Conservation (phyloP, 2,329 filamentous ascomycete species). For the Ophiostoma perfectum region DNA sequence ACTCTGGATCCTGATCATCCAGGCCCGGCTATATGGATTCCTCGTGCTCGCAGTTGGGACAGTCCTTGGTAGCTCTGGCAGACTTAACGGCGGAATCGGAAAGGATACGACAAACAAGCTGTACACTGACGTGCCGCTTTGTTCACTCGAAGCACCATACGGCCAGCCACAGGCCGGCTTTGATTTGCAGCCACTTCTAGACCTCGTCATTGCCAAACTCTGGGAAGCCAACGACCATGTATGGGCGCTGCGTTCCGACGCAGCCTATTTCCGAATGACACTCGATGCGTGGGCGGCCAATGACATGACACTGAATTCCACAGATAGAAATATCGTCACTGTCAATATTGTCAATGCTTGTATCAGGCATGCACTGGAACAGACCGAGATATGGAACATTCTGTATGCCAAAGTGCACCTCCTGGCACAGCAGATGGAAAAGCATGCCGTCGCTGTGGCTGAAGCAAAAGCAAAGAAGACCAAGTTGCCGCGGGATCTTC, state of each 20-base stretch:
- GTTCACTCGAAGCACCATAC: not conserved
- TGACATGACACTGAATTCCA: not conserved
- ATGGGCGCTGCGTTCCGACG: not conserved
- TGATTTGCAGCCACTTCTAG: not conserved
- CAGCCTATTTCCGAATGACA: not conserved
- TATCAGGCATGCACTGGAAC: not conserved
- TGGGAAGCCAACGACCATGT: not conserved
- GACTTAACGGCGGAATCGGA: not conserved
- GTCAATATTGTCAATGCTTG: not conserved
- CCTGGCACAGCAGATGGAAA: not conserved
- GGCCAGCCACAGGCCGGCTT: not conserved
- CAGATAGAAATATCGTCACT: not conserved
- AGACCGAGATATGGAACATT: not conserved
- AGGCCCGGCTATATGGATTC: not conserved
- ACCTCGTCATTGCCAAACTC: not conserved
- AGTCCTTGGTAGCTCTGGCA: not conserved
- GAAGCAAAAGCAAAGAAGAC: not conserved
- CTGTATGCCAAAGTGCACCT: conserved; percentile 6
- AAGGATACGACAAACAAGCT: not conserved
- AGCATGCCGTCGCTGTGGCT: not conserved
- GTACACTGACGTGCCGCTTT: not conserved
- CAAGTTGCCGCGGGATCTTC: not conserved
- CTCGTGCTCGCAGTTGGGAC: not conserved
- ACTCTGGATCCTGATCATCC: not conserved
- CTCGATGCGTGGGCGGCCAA: not conserved